Conservation (phyloP, 2,329 filamentous ascomycete species). For the Sporothrix sp. region DNA sequence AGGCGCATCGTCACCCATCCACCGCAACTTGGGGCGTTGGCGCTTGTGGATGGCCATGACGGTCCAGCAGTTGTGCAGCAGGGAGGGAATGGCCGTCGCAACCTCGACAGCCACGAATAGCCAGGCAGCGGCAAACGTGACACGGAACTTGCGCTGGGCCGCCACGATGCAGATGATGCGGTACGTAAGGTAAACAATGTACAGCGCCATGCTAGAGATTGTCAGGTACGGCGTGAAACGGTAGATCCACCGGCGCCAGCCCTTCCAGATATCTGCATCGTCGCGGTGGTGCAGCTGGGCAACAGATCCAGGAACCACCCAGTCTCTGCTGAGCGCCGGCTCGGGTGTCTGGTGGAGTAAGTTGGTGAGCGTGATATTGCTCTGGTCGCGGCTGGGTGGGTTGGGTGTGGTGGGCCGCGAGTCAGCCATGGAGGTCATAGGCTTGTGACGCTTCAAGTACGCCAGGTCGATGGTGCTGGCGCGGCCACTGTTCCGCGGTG, state of each 20-base stretch:
- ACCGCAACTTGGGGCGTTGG: constrained; percentile 39
- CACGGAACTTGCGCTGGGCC: constrained; percentile 34
- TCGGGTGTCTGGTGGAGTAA: constrained; percentile 28
- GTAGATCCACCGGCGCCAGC: constrained; percentile 34
- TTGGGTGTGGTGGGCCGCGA: constrained; percentile 13
- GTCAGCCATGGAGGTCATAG: constrained; percentile 10
- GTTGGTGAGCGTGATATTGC: constrained; percentile 32
- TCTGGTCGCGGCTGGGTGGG: constrained; percentile 28
- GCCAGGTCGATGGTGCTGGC: constrained; percentile 15
- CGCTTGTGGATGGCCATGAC: constrained; percentile 18
- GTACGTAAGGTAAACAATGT: constrained; percentile 39
- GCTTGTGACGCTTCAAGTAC: constrained; percentile 14
- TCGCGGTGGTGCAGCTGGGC: constrained; percentile 34
- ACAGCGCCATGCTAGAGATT: constrained; percentile 32
- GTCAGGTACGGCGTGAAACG: constrained; percentile 30
- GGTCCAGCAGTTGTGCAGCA: constrained; percentile 19
- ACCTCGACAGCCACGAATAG: constrained; percentile 24
- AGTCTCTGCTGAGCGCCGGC: constrained; percentile 24
- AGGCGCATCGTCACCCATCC: constrained; percentile 39
- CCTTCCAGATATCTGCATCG: constrained; percentile 35
- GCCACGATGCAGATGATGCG: constrained; percentile 43
- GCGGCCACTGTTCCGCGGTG: constrained; percentile 17
- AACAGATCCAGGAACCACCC: constrained; percentile 27
- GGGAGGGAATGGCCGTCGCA: constrained; percentile 17
- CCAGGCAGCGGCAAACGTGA: constrained; percentile 43